Conservation (phyloP, 371 early-diverging fungal genomes). For the Actinomortierella wolfii region DNA sequence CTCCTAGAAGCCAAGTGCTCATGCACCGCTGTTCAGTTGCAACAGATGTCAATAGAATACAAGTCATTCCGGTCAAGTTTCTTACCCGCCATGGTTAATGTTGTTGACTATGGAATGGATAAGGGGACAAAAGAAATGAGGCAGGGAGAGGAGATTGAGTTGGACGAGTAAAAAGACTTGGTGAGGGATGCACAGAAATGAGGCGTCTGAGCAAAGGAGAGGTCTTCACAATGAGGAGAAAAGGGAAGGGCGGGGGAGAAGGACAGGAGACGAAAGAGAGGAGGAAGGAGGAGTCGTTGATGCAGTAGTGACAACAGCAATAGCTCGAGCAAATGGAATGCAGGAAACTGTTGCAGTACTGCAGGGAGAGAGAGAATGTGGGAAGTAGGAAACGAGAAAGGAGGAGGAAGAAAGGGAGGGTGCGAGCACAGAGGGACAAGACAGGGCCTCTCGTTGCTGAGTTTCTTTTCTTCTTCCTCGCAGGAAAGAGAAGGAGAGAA, state of each 20-base stretch:
- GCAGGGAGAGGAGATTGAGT: neutral
- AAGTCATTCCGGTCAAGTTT: no score
- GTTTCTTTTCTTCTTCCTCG: neutral
- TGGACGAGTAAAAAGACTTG: slow-evolving; percentile 3
- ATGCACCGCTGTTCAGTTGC: no score
- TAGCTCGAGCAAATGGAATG: neutral
- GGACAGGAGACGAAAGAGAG: neutral
- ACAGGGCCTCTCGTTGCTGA: neutral
- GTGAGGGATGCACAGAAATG: neutral
- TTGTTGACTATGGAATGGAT: neutral
- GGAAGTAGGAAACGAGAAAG: neutral
- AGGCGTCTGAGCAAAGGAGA: neutral
- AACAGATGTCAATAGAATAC: no score
- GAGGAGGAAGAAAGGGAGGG: slow-evolving; percentile 7
- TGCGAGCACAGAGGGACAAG: neutral
- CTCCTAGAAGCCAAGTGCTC: neutral
- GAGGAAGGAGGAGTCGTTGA: neutral
- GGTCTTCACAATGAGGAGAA: neutral
- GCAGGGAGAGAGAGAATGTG: slow-evolving; percentile 5
- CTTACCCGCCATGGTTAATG: neutral
- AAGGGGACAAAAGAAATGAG: neutral
- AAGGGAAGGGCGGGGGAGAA: neutral
- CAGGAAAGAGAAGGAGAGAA: slow-evolving; percentile 11
- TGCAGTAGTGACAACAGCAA: neutral
- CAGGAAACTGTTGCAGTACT: neutral